Evolutionary conservation across 2,329 filamentous ascomycete genomes (phyloP).

Genomic region (Truncatella angustata): DNA sequence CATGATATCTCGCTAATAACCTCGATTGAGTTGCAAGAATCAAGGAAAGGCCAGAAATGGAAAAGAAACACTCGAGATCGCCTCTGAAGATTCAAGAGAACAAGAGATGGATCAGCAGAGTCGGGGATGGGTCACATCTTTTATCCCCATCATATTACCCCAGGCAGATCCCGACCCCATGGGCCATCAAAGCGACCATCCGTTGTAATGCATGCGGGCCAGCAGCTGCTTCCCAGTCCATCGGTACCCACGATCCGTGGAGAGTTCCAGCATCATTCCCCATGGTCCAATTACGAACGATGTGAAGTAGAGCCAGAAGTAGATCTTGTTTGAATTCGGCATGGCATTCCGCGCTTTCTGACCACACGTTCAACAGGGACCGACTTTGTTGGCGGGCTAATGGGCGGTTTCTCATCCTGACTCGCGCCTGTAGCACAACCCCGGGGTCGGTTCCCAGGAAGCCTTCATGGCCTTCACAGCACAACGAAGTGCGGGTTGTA

Average conservation of each 20-base stretch:
- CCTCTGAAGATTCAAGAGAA: neutral
- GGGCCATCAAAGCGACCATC: neutral
- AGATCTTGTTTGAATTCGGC: neutral
- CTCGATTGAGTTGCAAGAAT: neutral
- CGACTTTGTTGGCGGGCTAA: neutral
- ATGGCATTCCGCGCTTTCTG: neutral
- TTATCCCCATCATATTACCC: neutral
- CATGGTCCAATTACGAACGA: constrained; percentile 3
- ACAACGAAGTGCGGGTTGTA: constrained; percentile 4
- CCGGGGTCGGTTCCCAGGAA: neutral
- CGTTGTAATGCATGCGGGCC: constrained; percentile 3
- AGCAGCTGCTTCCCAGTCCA: constrained; percentile 2
- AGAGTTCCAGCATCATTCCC: neutral
- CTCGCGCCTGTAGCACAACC: neutral
- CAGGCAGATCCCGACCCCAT: constrained; percentile 3
- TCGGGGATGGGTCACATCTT: constrained; percentile 1
- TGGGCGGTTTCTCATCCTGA: neutral
- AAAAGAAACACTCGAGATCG: too few relatives aligned
- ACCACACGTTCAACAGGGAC: neutral
- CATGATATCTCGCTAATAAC: constrained; percentile 16
- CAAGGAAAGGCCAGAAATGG: neutral
- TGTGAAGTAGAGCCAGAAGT: neutral
- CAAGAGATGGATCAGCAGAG: neutral
- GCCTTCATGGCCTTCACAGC: neutral
- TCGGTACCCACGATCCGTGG: neutral